A percentile compares a stretch with the other conserved stretches of the same genome.
phyloP scores from a whole-genome alignment of 306 rosid species.

The Vicia sativa region DNA sequence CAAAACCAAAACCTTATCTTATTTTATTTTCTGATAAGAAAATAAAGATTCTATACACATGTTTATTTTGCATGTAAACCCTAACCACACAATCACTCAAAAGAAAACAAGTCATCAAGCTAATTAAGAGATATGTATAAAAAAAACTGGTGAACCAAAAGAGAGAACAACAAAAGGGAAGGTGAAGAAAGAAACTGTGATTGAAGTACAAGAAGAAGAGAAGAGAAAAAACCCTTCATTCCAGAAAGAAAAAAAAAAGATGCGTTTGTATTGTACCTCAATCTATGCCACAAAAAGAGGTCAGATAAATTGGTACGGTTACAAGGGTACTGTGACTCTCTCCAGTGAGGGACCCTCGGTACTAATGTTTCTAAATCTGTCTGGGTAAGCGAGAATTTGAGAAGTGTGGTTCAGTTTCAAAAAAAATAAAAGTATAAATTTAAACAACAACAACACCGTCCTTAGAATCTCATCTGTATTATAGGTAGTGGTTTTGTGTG shows the following conservation, averaged over 20 bases:
- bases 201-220: not conserved
- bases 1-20: slow-evolving; percentile 9
- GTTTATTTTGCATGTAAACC: slow-evolving; percentile 63
- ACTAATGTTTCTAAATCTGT: not conserved
- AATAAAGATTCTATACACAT: not conserved
- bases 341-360: slow-evolving; percentile 11
- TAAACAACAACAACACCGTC: not conserved
- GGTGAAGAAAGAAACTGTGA: not conserved
- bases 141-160: not conserved
- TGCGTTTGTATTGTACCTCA: slow-evolving; percentile 5
- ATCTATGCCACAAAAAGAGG: slow-evolving; percentile 18
- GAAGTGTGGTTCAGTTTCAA: not conserved
- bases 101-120: slow-evolving; percentile 49
- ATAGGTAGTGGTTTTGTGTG: not conserved
- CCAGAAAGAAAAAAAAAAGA: not conserved
- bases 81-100: slow-evolving; percentile 40
- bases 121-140: slow-evolving; percentile 11
- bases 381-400: not conserved
- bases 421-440: not conserved
- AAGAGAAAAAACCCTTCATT: not conserved
- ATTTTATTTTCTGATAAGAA: not conserved
- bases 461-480: not conserved
- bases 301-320: slow-evolving; percentile 25
- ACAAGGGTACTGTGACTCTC: not conserved
- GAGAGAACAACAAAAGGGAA: not conserved